These are phyloP conservation scores for Amanita brunnescens DNA, from an alignment of 768 basidiomycete genomes.

Conservation along the genomic window DNA sequence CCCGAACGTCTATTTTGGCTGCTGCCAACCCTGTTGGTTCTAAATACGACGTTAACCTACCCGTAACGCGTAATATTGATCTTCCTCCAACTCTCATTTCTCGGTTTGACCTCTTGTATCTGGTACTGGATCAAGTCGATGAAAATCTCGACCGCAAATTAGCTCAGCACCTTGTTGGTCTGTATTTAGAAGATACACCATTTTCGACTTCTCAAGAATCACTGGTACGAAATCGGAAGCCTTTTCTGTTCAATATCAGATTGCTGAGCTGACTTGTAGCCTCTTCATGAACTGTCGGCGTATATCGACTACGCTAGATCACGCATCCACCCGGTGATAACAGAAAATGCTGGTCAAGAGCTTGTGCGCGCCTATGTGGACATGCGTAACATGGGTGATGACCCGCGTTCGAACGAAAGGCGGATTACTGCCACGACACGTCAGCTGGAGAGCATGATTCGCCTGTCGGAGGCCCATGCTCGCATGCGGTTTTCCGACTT, in stretches of 20 bases:
- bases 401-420: conserved; percentile 81
- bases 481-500: conserved; percentile 88
- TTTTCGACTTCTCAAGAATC: conserved; percentile 58
- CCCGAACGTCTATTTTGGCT: conserved; percentile 94
- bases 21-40: conserved; percentile 97
- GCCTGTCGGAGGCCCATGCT: conserved; percentile 92
- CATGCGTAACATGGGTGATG: conserved; percentile 86
- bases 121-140: conserved; percentile 92
- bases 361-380: conserved; percentile 88
- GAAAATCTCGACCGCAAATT: conserved; percentile 78
- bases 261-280: conserved; percentile 33
- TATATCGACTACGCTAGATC: conserved; percentile 92
- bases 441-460: conserved; percentile 95
- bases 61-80: conserved; percentile 94
- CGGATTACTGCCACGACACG: conserved; percentile 97
- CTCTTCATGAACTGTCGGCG: conserved; percentile 81
- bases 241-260: not conserved
- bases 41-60: conserved; percentile 86
- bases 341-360: conserved; percentile 75
- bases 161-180: conserved; percentile 85
- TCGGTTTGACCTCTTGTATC: conserved; percentile 92
- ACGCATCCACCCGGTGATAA: conserved; percentile 78
- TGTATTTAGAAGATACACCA: conserved; percentile 91
- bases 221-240: conserved; percentile 37
- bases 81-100: conserved; percentile 97